Evolutionary conservation across 345 rosid genomes (phyloP), one percentile per base, ranked within the genome.

Genomic region (Orychophragmus violaceus): DNA sequence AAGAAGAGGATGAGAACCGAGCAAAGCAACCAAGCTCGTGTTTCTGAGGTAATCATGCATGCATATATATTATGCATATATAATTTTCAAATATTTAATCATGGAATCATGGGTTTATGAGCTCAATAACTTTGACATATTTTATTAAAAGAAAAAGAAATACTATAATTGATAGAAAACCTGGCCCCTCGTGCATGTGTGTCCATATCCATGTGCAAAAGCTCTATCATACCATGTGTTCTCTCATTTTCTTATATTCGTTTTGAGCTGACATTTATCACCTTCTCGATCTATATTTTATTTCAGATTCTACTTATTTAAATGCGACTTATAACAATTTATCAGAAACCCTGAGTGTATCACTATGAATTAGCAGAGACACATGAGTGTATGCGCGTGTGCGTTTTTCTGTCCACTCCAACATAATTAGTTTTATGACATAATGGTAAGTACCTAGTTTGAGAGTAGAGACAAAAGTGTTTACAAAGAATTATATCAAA

Each of bases 131-230:
- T 58, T 41, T 17, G 56, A 28, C 13, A n/a, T 25, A 33, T 44
- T 14, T 39, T 22, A 6, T 14, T 28, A 19, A 11, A 5, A 11
- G 5, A 49, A 10, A 18, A 7, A 4, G 2, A 33, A 46, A 19
- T n/a, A n/a, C n/a, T n/a, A n/a, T n/a, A 25, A 3, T 0, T 10
- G 59, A 55, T 27, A 24, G 25, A 17, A 50, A 59, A 28, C 3
- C 3, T 41, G 77, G 3, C 28, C 68, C 72, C 72, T 51, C 62
- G 72, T 44, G 57, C 62, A 68, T 42, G 62, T 73, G 61, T 65
- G 72, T 39, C 48, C 66, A 41, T 52, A 52, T 52, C 41, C 77
- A 74, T 74, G 72, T 74, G 72, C 68, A 32, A 59, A 72, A 35
- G 55, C 48, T 39, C 49, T 52, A 25, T 0, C 45, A 11, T 24